A percentile compares a stretch with the other conserved stretches of the same genome.
Evolutionary conservation across 306 rosid genomes (phyloP).

Genomic region (Hippophae tibetana): DNA sequence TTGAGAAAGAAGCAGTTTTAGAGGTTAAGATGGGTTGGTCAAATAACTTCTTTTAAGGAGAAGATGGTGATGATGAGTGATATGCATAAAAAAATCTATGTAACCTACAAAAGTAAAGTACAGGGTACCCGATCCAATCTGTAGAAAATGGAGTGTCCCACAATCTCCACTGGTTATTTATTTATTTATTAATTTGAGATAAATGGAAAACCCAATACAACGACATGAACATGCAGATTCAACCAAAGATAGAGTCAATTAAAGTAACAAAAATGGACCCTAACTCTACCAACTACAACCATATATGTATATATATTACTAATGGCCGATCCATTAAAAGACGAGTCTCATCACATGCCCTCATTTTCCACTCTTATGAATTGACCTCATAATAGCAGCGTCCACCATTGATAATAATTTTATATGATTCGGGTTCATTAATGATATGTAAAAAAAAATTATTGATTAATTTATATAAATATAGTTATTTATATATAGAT

Average conservation of each 20-base stretch:
- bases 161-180: neutral
- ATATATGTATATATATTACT: neutral
- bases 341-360: constrained; percentile 15
- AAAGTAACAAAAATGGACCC: neutral
- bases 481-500: too few relatives aligned
- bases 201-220: constrained; percentile 2
- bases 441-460: too few relatives aligned
- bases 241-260: neutral
- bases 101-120: neutral
- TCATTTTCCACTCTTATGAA: constrained; percentile 10
- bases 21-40: constrained; percentile 28
- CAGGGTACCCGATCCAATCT: neutral
- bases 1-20: constrained; percentile 6
- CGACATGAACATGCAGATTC: constrained; percentile 15
- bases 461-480: too few relatives aligned
- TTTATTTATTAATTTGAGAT: neutral
- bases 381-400: neutral
- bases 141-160: neutral
- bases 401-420: neutral
- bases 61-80: constrained; percentile 22
- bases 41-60: constrained; percentile 65
- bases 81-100: neutral
- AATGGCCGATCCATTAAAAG: neutral
- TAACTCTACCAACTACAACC: neutral
- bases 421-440: too few relatives aligned